A percentile compares a stretch with the other conserved stretches of the same genome.
phyloP scores from a whole-genome alignment of 2,329 filamentous ascomycete genomes.

The Graphiopsis chlorocephala region DNA sequence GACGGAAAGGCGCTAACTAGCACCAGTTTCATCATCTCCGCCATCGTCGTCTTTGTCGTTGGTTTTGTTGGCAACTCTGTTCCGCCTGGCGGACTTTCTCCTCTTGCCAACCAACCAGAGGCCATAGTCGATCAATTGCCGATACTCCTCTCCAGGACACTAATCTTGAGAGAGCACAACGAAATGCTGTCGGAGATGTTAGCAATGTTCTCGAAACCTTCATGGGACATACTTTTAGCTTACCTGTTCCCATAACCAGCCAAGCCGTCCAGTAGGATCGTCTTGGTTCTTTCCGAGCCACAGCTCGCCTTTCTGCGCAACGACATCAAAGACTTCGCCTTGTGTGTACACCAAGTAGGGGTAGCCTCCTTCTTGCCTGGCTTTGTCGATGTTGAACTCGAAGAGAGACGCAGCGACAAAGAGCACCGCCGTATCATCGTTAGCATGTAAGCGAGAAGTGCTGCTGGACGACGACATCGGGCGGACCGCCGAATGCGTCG shows the following conservation, averaged over 20 bases:
- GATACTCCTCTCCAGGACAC: not conserved
- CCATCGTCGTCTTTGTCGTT: not conserved
- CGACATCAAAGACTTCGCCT: slow-evolving; percentile 72
- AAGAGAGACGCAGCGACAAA: slow-evolving; percentile 93
- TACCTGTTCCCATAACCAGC: slow-evolving; percentile 95
- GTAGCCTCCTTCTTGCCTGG: slow-evolving; percentile 89
- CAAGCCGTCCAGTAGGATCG: slow-evolving; percentile 72
- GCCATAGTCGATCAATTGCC: not conserved
- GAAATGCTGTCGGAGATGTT: slow-evolving; percentile 50
- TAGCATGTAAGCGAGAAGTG: slow-evolving; percentile 19
- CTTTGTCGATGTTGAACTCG: slow-evolving; percentile 93
- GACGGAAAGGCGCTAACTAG: not conserved
- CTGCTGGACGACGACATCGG: slow-evolving; percentile 14
- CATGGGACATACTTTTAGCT: not conserved
- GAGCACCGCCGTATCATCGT: slow-evolving; percentile 53
- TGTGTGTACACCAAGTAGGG: slow-evolving; percentile 94
- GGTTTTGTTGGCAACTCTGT: not conserved
- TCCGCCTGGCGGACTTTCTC: not conserved
- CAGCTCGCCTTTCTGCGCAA: slow-evolving; percentile 93
- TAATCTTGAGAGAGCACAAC: slow-evolving; percentile 28
- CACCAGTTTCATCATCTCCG: not conserved
- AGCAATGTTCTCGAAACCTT: not conserved
- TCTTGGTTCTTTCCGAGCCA: slow-evolving; percentile 99
- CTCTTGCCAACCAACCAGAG: not conserved
- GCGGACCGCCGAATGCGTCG: not conserved